Evolutionary conservation across 352 stramenopile species (phyloP).

Genomic region (Globisporangium paddicum): DNA sequence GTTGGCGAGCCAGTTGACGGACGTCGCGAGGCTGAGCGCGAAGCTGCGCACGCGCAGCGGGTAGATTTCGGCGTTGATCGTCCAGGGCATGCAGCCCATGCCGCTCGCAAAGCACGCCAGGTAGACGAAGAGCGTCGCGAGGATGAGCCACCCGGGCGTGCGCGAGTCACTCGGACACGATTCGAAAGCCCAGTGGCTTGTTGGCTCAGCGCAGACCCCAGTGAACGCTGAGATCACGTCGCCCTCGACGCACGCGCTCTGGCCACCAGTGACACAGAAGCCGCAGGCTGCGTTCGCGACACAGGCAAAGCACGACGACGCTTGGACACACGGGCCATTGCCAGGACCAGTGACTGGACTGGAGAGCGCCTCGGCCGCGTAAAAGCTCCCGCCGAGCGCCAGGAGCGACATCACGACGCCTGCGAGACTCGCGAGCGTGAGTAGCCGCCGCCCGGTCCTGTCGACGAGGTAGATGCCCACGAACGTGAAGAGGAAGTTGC

Average conservation of each 20-base stretch:
- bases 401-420: slow-evolving; percentile 42
- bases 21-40: slow-evolving; percentile 83
- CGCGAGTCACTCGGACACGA: slow-evolving; percentile 47
- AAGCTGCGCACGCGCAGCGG: slow-evolving; percentile 83
- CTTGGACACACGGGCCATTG: slow-evolving; percentile 28
- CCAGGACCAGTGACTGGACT: slow-evolving; percentile 16
- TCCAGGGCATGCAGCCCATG: slow-evolving; percentile 91
- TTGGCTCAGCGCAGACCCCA: slow-evolving; percentile 8
- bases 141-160: slow-evolving; percentile 40
- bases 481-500: slow-evolving; percentile 70
- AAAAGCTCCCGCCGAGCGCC: slow-evolving; percentile 39
- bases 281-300: slow-evolving; percentile 54
- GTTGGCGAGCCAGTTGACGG: slow-evolving; percentile 92
- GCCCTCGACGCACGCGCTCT: slow-evolving; percentile 28
- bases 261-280: slow-evolving; percentile 21
- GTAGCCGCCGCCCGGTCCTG: slow-evolving; percentile 30
- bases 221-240: slow-evolving; percentile 1
- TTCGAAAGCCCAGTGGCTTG: slow-evolving; percentile 31
- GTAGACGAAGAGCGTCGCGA: slow-evolving; percentile 67
- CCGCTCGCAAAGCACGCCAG: slow-evolving; percentile 72
- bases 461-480: slow-evolving; percentile 62
- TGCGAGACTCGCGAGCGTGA: slow-evolving; percentile 42
- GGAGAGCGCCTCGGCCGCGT: slow-evolving; percentile 28
- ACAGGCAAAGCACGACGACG: slow-evolving; percentile 65
- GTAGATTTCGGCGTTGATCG: slow-evolving; percentile 95